Evolutionary conservation across 768 basidiomycete genomes (phyloP).

Genomic region (Amanita inopinata): DNA sequence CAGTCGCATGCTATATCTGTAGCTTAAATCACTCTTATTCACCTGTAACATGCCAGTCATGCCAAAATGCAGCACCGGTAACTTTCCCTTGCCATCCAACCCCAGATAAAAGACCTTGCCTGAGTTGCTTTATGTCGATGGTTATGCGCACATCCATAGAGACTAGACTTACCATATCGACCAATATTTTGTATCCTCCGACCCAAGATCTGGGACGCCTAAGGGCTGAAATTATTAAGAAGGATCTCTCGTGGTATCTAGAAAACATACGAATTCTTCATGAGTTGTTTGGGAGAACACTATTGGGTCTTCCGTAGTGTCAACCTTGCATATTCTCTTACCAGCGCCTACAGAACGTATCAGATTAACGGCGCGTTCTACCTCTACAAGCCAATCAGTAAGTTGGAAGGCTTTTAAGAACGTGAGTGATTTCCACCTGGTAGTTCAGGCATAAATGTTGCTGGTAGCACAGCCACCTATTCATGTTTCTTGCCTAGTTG

Average conservation of each 20-base stretch:
- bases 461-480: constrained; percentile 5
- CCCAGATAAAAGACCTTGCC: constrained; percentile 63
- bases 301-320: constrained; percentile 49
- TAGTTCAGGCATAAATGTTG: constrained; percentile 38
- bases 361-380: constrained; percentile 55
- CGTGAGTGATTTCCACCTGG: constrained; percentile 30
- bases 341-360: constrained; percentile 42
- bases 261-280: constrained; percentile 47
- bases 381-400: constrained; percentile 34
- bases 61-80: constrained; percentile 72
- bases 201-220: constrained; percentile 47
- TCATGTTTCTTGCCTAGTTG: not conserved
- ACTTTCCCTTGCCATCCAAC: constrained; percentile 47
- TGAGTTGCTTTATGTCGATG: constrained; percentile 13
- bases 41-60: constrained; percentile 81
- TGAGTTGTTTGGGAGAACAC: constrained; percentile 52
- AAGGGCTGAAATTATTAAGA: constrained; percentile 9
- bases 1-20: constrained; percentile 12
- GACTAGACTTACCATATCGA: constrained; percentile 38
- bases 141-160: constrained; percentile 1
- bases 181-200: constrained; percentile 36
- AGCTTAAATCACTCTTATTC: not conserved
- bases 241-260: not conserved
- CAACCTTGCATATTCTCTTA: constrained; percentile 44
- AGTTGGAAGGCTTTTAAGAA: not conserved